Evolutionary conservation across 176 grass and related monocot genomes (phyloP), one percentile per base, ranked within the genome.

Genomic region (Eragrostis nindensis): DNA sequence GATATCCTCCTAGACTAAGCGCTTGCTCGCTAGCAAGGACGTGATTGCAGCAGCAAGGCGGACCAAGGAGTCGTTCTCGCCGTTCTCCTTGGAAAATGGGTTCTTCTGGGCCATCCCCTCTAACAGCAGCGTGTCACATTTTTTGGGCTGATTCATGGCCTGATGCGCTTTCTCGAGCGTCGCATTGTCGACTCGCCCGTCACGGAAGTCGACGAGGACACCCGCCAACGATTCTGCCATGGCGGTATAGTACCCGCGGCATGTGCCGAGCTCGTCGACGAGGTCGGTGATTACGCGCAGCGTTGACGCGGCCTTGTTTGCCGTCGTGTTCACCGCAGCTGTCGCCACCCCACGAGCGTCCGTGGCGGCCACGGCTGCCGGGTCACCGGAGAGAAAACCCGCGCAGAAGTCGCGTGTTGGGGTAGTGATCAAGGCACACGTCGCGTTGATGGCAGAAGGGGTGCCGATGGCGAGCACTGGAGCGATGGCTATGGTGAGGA

Each of bases 281-380:
- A 78, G 44, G 18, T 64, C 11, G 44, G 27, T 13, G 60, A 75
- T 24, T 39, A 59, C 12, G n/a, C 54, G 54, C 38, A 8, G 0
- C 19, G n/a, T 75, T 21, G 73, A 59, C 12, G 81, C 84, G 70
- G 22, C 62, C 7, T 27, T 36, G 17, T 73, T 60, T 8, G 44
- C 73, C 11, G 74, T 80, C 0, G 75, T 24, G 12, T 22, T 78
- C 10, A 80, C 46, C 26, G 79, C 88, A 40, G 68, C 46, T 3
- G n/a, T 32, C 36, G 88, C 84, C 2, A 90, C 83, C 11, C 50
- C 44, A 3, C 39, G 15, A 16, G 50, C 32, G 41, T 72, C 63
- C 0, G 42, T 52, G 4, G 62, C 50, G 17, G 55, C 22, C 8
- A 65, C 26, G 25, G 75, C 72, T 8, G 68, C 64, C 5, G 49